Evolutionary conservation across 306 rosid genomes (phyloP).

Genomic region (Leucaena leucocephala): DNA sequence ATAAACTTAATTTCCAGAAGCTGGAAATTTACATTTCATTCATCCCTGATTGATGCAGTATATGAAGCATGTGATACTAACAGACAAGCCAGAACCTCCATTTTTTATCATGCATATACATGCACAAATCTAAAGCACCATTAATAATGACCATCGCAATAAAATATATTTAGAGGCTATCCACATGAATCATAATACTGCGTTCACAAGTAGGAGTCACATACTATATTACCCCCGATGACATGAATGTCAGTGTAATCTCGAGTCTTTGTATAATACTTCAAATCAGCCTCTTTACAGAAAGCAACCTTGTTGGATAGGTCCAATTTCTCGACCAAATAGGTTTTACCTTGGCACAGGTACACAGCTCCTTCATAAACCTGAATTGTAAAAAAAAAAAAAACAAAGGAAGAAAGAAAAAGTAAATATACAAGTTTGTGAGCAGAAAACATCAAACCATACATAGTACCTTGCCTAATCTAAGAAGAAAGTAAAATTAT

Average conservation of each 20-base stretch:
- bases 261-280: slow-evolving; percentile 83
- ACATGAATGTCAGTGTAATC: slow-evolving; percentile 86
- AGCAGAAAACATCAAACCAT: slow-evolving; percentile 20
- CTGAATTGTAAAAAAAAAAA: slow-evolving; percentile 42
- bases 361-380: slow-evolving; percentile 95
- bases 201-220: slow-evolving; percentile 43
- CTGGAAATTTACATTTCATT: slow-evolving; percentile 9
- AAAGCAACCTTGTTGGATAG: slow-evolving; percentile 60
- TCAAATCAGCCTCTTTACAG: slow-evolving; percentile 77
- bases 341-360: slow-evolving; percentile 85
- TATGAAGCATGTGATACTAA: not conserved
- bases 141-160: not conserved
- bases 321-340: slow-evolving; percentile 77
- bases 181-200: not conserved
- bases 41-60: not conserved
- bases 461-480: slow-evolving; percentile 5
- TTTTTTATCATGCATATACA: not conserved
- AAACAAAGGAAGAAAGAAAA: slow-evolving; percentile 13
- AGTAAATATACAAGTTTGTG: slow-evolving; percentile 14
- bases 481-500: not conserved
- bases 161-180: slow-evolving; percentile 33
- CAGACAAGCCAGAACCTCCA: not conserved
- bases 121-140: slow-evolving; percentile 34
- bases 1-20: not conserved
- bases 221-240: slow-evolving; percentile 73